Conservation (phyloP, 176 grass and related monocot genomes). For the Oropetium thomaeum region DNA sequence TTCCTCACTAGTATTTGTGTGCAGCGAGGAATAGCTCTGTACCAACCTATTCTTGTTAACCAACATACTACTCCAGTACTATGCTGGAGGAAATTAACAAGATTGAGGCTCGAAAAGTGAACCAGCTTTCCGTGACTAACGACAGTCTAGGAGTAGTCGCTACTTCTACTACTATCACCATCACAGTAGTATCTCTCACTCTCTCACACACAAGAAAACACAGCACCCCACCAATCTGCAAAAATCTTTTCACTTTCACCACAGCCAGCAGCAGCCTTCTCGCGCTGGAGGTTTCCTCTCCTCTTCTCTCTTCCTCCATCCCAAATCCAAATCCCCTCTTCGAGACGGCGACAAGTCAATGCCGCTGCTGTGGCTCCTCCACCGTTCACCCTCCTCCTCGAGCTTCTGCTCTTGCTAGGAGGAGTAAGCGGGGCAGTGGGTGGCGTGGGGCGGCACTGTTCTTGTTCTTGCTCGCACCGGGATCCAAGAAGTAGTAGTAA, state of each 20-base stretch:
- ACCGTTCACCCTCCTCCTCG: conserved; percentile 16
- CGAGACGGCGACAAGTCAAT: conserved; percentile 10
- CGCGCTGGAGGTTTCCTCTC: too few species aligned
- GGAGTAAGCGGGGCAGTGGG: not conserved
- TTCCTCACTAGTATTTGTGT: too few species aligned
- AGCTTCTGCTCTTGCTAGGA: not conserved
- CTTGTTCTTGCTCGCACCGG: not conserved
- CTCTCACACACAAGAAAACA: not conserved
- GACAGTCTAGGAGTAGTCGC: too few species aligned
- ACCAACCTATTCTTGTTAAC: too few species aligned
- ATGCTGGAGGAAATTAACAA: too few species aligned
- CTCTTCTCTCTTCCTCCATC: not conserved
- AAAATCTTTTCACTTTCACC: conserved; percentile 41
- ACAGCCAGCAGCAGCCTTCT: not conserved
- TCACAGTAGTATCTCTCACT: not conserved
- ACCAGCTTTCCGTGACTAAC: conserved; percentile 19
- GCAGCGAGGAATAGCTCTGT: too few species aligned
- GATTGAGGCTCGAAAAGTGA: conserved; percentile 48
- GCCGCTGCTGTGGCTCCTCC: conserved; percentile 25
- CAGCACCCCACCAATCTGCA: not conserved
- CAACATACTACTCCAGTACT: too few species aligned
- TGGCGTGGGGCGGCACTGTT: not conserved
- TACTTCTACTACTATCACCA: not conserved
- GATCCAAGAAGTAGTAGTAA: conserved; percentile 44
- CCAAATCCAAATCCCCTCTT: not conserved